A percentile compares a stretch with the other conserved stretches of the same genome.
Conservation (phyloP, 2,329 filamentous ascomycete species). For the Dothistroma pini region DNA sequence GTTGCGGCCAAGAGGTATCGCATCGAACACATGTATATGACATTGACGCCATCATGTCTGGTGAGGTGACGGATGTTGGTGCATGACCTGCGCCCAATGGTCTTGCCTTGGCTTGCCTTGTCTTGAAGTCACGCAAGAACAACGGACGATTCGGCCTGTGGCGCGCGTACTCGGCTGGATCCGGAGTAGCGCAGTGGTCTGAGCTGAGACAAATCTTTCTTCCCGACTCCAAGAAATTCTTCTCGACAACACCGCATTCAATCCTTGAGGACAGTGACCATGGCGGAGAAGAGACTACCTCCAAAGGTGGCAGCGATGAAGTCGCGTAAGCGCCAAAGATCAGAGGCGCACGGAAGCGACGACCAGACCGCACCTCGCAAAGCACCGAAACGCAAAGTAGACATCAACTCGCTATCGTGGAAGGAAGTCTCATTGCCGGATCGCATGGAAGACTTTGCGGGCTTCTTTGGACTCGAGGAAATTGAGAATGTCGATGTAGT, state of each 20-base stretch:
- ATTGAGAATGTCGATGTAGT: conserved; percentile 89
- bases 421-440: conserved; percentile 66
- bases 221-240: not conserved
- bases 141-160: not conserved
- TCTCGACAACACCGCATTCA: not conserved
- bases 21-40: not conserved
- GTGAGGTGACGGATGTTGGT: not conserved
- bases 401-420: conserved; percentile 50
- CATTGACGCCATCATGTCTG: not conserved
- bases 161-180: not conserved
- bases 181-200: not conserved
- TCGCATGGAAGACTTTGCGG: conserved; percentile 82
- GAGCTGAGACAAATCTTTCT: not conserved
- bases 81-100: not conserved
- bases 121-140: not conserved
- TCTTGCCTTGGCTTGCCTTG: not conserved
- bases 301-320: conserved; percentile 41
- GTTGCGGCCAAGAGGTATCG: not conserved
- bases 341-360: conserved; percentile 25
- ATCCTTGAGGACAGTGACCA: not conserved
- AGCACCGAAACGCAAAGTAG: conserved; percentile 18
- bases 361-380: conserved; percentile 12
- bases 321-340: conserved; percentile 43
- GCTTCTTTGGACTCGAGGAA: conserved; percentile 88
- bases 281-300: conserved; percentile 35